Evolutionary conservation across 2,329 filamentous ascomycete genomes (phyloP), one percentile per base, ranked within the genome.

Genomic region (Colletotrichum tabaci): DNA sequence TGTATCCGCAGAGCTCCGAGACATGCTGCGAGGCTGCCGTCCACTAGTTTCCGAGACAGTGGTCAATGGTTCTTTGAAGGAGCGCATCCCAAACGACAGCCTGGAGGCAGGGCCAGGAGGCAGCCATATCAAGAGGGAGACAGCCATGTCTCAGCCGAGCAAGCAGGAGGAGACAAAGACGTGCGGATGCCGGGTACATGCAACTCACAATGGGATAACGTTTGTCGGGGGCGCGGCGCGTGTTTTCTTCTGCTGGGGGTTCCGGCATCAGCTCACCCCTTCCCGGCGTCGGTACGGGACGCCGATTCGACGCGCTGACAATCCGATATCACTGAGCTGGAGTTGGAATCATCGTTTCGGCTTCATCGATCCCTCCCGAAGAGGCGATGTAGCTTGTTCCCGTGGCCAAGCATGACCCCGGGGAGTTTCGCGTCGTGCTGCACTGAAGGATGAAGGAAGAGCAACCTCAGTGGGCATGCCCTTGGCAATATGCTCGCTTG

Each of bases 131-230:
- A 30, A 35, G 21, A 21, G 35, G 35, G 23, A 47, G 40, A 30
- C 13, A 61, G 15, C 23, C 4, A n/a, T 61, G 58, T 61, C 58
- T 61, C 58, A 9, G 58, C 26, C 44, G 44, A 47, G 13, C 44
- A 16, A 13, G 18, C 26, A 47, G 16, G 9, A 38, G 4, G 38
- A 30, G 61, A 63, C 61, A 63, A 55, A 63, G 50, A n/a, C 49
- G 4, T 21, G 44, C 38, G 10, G 7, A 44, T 49, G 9, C 23
- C n/a, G 9, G 18, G 13, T 46, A 35, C 49, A 52, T 16, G 47
- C 21, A 42, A 26, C 18, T 16, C n/a, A 38, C 35, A n/a, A 52
- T n/a, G 15, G 8, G n/a, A 62, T 52, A 46, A 16, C 30, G 47
- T 42, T n/a, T 42, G n/a, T n/a, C 35, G 30, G 46, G 23, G 30